Base-by-base conservation (phyloP, 495 filamentous ascomycete genomes). In the Penicillium cinerascens region DNA sequence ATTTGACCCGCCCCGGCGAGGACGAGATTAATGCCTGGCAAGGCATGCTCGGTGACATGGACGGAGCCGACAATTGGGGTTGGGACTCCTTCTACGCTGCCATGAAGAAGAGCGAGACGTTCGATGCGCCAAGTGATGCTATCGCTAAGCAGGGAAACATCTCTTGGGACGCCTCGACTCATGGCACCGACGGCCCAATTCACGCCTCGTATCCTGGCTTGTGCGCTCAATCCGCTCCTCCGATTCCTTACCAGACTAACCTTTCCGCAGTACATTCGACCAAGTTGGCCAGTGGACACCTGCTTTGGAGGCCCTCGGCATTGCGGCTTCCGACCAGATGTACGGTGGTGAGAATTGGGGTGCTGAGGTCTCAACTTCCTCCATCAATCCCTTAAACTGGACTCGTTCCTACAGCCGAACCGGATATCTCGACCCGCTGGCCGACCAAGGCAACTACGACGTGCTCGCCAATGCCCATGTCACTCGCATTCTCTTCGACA, bases 201-300 rank as follows among this genome's bases (percentile, higher is more conserved):
- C 65, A 81, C 48, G 73, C 75, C 6, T 70, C 74, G 4, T 84
- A 81, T 61, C 78, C 82, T 10, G 71, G 59, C 33, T 70, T 60
- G 66, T 68, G 62, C 11, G 65, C 17, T 42, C 2, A 43, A 29
- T 29, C 16, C 11, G 39, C n/a, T 16, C 29, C 8, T 26, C 13
- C 40, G 1, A 26, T 38, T 21, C 41, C 6, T 11, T 13, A 29
- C 2, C 13, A 44, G 22, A 23, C 48, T 62, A 44, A 61, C 38
- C 1, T n/a, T 44, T 37, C 3, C 29, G 3, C 26, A 68, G 66
- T 48, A 66, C 63, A 16, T 70, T 70, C 41, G 44, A 56, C 10
- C 58, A 70, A 50, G 63, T 70, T 10, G 67, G 65, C 15, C 39
- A 70, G 20, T 70, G 65, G 65, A 54, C 52, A 10, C 29, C 29